A percentile compares a stretch with the other conserved stretches of the same genome.
phyloP scores from a whole-genome alignment of 768 basidiomycete genomes.

The Podaxis sp. region DNA sequence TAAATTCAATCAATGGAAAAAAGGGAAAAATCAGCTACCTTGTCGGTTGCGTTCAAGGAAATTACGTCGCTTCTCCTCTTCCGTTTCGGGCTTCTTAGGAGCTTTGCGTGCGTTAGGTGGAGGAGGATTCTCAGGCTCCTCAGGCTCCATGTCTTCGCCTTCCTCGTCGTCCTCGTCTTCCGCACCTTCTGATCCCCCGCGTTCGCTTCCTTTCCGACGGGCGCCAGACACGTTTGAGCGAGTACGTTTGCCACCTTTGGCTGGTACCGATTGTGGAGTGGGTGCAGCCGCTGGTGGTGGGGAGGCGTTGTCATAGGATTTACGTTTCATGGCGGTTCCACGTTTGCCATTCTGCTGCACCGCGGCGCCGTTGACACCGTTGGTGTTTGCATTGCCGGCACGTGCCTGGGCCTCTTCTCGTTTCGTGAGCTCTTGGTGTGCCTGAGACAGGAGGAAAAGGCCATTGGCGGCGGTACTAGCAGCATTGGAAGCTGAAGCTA shows the following conservation, averaged over 20 bases:
- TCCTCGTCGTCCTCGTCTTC: conserved; percentile 39
- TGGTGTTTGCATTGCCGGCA: conserved; percentile 36
- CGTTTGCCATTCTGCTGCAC: conserved; percentile 41
- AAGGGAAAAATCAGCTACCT: conserved; percentile 50
- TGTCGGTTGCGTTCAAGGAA: conserved; percentile 97
- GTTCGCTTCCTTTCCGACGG: conserved; percentile 32
- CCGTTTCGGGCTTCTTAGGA: conserved; percentile 85
- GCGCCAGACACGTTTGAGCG: conserved; percentile 27
- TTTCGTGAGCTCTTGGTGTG: conserved; percentile 94
- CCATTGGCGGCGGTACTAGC: conserved; percentile 83
- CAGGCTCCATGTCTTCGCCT: conserved; percentile 39
- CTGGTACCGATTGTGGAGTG: conserved; percentile 23
- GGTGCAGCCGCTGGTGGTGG: conserved; percentile 30
- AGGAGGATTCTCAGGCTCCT: conserved; percentile 31
- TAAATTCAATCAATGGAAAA: background rate
- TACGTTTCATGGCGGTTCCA: conserved; percentile 59
- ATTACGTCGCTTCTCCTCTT: conserved; percentile 96
- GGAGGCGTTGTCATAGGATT: conserved; percentile 51
- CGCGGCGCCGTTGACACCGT: conserved; percentile 29
- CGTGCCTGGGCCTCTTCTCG: conserved; percentile 83
- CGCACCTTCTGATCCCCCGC: conserved; percentile 30
- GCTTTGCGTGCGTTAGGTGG: conserved; percentile 20
- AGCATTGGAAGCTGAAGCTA: conserved; percentile 50
- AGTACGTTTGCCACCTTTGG: conserved; percentile 36
- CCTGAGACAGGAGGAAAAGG: conserved; percentile 90